Evolutionary conservation across 140 eudicot species (phyloP), one percentile per base, ranked within the genome.

Genomic region (Ambrosia hybrid): DNA sequence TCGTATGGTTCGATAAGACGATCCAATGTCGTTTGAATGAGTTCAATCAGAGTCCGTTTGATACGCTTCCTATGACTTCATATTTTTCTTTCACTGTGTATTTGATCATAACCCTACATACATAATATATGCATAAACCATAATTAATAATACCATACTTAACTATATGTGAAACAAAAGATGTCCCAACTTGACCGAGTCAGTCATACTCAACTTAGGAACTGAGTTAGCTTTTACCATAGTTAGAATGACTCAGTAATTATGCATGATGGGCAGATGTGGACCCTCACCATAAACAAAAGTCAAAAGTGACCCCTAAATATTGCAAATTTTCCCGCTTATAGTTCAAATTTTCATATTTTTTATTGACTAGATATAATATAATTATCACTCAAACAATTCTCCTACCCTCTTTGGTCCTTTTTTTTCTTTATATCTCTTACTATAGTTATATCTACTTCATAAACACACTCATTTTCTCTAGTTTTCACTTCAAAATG

Each of bases 211-310:
- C 68, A 55, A 78, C 82, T 72, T 69, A 16, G 16, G 4, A 34
- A 72, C 36, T 48, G 83, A 72, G 78, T 71, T 71, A 71, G 5
- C 57, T 26, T 61, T 67, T 14, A 49, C 81, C 64, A 65, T 30
- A 57, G 13, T 11, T 57, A 10, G 41, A 67, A 39, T 45, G 82
- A 71, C 68, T 52, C 61, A 55, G 57, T 65, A 76, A 71, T 71
- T 43, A 71, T 78, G 74, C 78, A 78, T 72, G 64, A 78, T 72
- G 64, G 16, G 15, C 30, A 45, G n/a, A 64, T 78, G 82, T 78
- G 82, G 82, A 70, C 78, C 78, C 82, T 57, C 74, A 78, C 74
- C 78, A 51, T 45, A 34, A 21, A 56, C 60, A 66, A 72, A 78
- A 71, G 68, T 21, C 53, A 49, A 57, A 78, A 71, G 73, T 21